Base-by-base conservation (phyloP, 352 stramenopile genomes). In the Phytopythium montanum region DNA sequence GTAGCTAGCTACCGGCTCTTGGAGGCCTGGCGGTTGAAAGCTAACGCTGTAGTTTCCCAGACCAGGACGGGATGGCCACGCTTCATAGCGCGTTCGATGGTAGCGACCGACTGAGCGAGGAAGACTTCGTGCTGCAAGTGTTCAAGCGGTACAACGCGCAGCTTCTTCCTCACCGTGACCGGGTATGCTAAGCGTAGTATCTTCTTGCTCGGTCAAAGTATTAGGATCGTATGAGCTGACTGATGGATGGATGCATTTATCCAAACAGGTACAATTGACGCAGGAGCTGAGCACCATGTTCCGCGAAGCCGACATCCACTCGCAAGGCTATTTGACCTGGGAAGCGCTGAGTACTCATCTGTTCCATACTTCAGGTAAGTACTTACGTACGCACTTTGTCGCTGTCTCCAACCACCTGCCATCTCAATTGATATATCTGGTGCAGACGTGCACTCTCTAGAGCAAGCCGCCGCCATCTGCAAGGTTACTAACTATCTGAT, bases 331-430 rank as follows among this genome's bases (percentile, higher is more conserved):
- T 5, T 54, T 85, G 14, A 77, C 61, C 1, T 88, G 75, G 75
- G 64, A 66, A 3, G 65, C 76, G n/a, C 80, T 88, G 42, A 76
- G 69, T 56, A 65, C 55, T 7, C 76, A 75, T n/a, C 64, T 84
- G 33, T 70, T 72, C 8, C 73, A 79, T 25, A 60, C 66, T 7
- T 63, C 64, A 55, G 75, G 75, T 85, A 56, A 19, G 54, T 0
- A 42, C 18, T 13, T 16, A 42, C n/a, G n/a, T n/a, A n/a, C n/a
- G n/a, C n/a, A n/a, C n/a, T n/a, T n/a, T 56, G 29, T 44, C 5
- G 6, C 2, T 13, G 31, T 19, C 28, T 29, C 12, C 16, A 10
- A 13, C 6, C 9, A 34, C 16, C 21, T 34, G 45, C 28, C 13
- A 33, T 49, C 42, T 49, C 12, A 29, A n/a, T 2, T 9, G 1